These are phyloP conservation scores for Sambucus nigra DNA, from an alignment of 129 eudicot genomes.

Conservation along the genomic window DNA sequence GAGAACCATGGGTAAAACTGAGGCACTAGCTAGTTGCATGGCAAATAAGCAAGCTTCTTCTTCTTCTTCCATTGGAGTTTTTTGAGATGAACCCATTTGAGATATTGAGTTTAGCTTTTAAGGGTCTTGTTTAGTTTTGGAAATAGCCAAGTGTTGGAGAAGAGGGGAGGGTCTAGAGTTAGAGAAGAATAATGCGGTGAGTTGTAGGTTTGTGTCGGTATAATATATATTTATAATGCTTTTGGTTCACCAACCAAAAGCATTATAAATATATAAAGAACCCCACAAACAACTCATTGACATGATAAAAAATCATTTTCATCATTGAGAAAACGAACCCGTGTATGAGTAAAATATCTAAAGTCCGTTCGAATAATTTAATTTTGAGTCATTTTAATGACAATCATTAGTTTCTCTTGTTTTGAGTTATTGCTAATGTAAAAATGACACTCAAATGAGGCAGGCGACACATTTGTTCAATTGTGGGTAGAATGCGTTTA, in stretches of 20 bases:
- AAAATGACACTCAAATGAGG: too few species aligned
- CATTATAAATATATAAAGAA: too few species aligned
- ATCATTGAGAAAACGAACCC: too few species aligned
- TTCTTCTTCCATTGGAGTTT: conserved; percentile 14
- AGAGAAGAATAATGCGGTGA: neutral
- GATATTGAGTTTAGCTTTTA: neutral
- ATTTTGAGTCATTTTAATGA: too few species aligned
- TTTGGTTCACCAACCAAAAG: neutral
- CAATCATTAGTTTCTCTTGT: too few species aligned
- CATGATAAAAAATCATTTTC: too few species aligned
- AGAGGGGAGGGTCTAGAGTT: neutral
- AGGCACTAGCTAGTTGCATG: conserved; percentile 75
- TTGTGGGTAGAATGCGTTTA: too few species aligned
- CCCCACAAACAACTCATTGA: too few species aligned
- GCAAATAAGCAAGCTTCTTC: conserved; percentile 52
- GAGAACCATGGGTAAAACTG: conserved; percentile 74
- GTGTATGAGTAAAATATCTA: too few species aligned
- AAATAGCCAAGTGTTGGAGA: neutral
- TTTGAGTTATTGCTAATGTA: too few species aligned
- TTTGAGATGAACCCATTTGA: neutral
- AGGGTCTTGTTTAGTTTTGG: neutral
- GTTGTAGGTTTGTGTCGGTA: neutral
- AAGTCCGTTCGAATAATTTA: too few species aligned
- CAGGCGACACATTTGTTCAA: too few species aligned
- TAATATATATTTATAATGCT: neutral